Evolutionary conservation across 2,329 filamentous ascomycete species (phyloP).

Genomic region (Diaporthe caulivora): DNA sequence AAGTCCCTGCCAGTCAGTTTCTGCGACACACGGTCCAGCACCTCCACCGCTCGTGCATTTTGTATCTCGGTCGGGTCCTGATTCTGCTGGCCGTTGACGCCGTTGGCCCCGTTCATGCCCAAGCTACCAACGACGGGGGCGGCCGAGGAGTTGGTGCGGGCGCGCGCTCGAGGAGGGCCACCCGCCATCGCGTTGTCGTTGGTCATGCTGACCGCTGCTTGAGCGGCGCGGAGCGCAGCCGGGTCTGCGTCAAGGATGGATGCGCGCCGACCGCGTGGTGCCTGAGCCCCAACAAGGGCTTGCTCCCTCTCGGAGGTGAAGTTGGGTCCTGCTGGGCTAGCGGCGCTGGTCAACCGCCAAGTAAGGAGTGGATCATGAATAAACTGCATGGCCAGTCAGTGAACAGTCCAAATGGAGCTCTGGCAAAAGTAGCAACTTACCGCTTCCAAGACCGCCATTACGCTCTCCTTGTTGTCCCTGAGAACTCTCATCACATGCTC

Average conservation of each 20-base stretch:
- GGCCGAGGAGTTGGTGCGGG: conserved; percentile 71
- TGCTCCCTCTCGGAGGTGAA: conserved; percentile 73
- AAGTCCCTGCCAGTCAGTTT: conserved; percentile 97
- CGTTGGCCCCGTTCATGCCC: conserved; percentile 52
- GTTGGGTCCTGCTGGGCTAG: conserved; percentile 74
- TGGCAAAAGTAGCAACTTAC: conserved; percentile 68
- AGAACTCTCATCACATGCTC: conserved; percentile 99
- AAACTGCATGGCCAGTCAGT: conserved; percentile 70
- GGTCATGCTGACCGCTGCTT: conserved; percentile 48
- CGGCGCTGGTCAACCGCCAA: conserved; percentile 83
- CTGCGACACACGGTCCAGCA: conserved; percentile 90
- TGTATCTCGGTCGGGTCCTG: conserved; percentile 78
- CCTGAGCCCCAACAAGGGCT: conserved; percentile 61
- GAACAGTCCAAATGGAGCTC: conserved; percentile 31
- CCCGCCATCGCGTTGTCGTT: conserved; percentile 53
- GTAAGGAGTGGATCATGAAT: conserved; percentile 99
- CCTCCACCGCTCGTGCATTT: conserved; percentile 92
- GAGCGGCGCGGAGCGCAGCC: conserved; percentile 67
- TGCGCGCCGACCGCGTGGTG: conserved; percentile 70
- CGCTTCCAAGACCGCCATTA: conserved; percentile 98
- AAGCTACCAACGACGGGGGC: conserved; percentile 48
- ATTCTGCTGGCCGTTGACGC: conserved; percentile 49
- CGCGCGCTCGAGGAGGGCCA: conserved; percentile 62
- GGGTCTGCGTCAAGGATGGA: conserved; percentile 78
- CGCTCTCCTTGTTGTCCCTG: conserved; percentile 95